Base-by-base conservation (phyloP, 495 filamentous ascomycete genomes). In the Zalerion maritima region DNA sequence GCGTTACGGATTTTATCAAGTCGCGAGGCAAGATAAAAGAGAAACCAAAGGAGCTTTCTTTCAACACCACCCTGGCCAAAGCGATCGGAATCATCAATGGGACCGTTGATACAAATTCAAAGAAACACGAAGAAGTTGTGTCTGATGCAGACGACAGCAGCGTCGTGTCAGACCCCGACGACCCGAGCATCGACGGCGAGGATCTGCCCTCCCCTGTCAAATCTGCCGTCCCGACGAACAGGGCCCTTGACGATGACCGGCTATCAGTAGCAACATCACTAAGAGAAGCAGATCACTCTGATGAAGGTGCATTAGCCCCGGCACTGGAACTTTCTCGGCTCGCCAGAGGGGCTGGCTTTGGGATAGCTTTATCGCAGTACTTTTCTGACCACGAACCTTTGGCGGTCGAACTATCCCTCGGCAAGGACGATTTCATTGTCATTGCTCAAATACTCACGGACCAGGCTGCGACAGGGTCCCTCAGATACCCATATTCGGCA, bases 381-480 rank as follows among this genome's bases (percentile, higher is more conserved):
- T 63, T 66, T 42, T 49, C 63, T 11, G 55, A 65, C 21, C 60
- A 62, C 14, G 57, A 67, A 33, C 58, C 65, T 3, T 39, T 47
- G 3, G 41, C 46, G 14, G 40, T 62, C 15, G 47, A 55, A 13
- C 46, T 56, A 24, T 49, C 53, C 8, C 43, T 55, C 23, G 41
- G 57, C 13, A 61, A 69, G 31, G 46, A 58, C 1, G 67, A 73
- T 23, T 55, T 60, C 24, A 67, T 77, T 27, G 62, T 60, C 11
- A 52, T 69, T 17, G 72, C 68, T 4, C 72, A 77, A 40, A 63
- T 73, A 16, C 47, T 77, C n/a, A 69, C 68, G 2, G 69, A 71
- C 33, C 72, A 77, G 36, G 58, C 67, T 17, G 58, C 63, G 4
- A 60, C 50, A 12, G 55, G 62, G 2, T 58, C 47, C 1, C 35